Evolutionary conservation across 768 basidiomycete species (phyloP).

Genomic region (Suillus paluster): DNA sequence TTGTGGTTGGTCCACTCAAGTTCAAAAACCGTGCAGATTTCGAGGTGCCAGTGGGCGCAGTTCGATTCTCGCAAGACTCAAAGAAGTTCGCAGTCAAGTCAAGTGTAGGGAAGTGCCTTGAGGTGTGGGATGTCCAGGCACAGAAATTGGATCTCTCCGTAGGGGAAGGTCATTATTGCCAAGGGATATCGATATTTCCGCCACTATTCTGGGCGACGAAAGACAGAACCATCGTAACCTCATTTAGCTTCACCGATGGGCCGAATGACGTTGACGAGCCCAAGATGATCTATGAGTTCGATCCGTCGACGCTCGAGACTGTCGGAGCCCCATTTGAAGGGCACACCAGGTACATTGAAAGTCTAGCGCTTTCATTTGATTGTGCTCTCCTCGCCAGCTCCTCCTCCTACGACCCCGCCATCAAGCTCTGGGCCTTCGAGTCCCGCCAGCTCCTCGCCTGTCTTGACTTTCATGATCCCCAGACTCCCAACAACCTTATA

Average conservation of each 20-base stretch:
- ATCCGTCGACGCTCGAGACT: not conserved
- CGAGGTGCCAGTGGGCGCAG: no score
- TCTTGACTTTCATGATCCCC: no score
- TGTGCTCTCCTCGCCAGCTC: not conserved
- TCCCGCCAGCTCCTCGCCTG: not conserved
- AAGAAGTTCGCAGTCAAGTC: not conserved
- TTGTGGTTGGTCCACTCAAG: not conserved
- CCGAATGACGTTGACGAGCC: not conserved
- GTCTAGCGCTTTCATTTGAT: not conserved
- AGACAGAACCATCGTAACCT: not conserved
- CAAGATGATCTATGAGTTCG: not conserved
- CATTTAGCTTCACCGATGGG: not conserved
- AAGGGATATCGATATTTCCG: not conserved
- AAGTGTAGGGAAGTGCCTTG: not conserved
- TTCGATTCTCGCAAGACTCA: constrained; percentile 1
- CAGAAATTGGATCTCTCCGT: not conserved
- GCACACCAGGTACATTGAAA: fast-evolving
- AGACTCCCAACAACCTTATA: no score
- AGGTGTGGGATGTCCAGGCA: not conserved
- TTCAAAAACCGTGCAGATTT: no score
- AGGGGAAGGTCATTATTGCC: not conserved
- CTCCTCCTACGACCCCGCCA: not conserved
- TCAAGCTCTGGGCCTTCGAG: constrained; percentile 1
- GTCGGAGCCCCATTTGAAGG: not conserved
- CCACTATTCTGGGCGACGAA: not conserved